Base-by-base conservation (phyloP, 2,329 filamentous ascomycete species). In the Diaporthe eres region DNA sequence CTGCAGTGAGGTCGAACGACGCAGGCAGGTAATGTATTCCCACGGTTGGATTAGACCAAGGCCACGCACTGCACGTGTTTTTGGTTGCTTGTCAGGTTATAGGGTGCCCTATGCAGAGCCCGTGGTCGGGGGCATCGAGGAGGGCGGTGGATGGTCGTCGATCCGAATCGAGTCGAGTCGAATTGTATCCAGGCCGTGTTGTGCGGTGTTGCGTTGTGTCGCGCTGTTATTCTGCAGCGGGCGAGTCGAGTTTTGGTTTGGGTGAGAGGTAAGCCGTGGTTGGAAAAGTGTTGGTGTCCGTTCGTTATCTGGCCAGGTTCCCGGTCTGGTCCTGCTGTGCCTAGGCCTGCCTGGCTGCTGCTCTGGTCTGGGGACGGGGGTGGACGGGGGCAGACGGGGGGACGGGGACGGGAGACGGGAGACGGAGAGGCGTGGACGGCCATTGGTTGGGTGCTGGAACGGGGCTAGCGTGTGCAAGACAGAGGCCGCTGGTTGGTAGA, bases 231-330 rank as follows among this genome's bases (percentile, higher is more conserved):
- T 53, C 63, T 39, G 63, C 47, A 39, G 44, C 42, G 31, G 44
- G 13, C 13, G 22, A 13, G 55, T 25, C 17, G 42, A n/a, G 42
- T n/a, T 31, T 67, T 15, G 19, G 44, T 37, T 51, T 68, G 15
- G 44, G 49, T 19, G 47, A 53, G 31, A 37, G n/a, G 47, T 49
- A 34, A 68, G 65, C 63, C 22, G 34, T 51, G 47, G 31, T 28
- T 68, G 47, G 65, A 68, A 39, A 68, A 53, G 65, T 68, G 47
- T 68, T 68, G 65, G 47, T 68, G 65, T 68, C 65, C 47, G 65
- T 68, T 53, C 65, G 65, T 68, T 68, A 53, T 68, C 65, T 68
- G 65, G 65, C 65, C 65, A 68, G 47, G 47, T 51, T 67, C 65
- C 47, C 19, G 31, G 28, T 25, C 55, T 19, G 55, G 28, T n/a